Conservation (phyloP, 2,329 filamentous ascomycete species). For the Penicillium sp. region DNA sequence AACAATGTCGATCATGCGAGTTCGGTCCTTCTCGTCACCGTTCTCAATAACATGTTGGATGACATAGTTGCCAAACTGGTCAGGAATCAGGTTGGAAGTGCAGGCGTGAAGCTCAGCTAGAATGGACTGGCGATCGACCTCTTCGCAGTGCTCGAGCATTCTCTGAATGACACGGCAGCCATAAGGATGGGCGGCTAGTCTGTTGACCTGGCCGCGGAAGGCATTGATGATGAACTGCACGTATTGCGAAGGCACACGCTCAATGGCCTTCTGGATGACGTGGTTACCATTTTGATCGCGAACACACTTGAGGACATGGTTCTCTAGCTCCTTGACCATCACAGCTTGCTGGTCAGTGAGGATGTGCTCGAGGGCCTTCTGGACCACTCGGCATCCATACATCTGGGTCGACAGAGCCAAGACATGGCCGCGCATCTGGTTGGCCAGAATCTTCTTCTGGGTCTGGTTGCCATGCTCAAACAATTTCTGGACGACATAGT, state of each 20-base stretch:
- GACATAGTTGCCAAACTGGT: constrained; percentile 96
- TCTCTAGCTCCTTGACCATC: constrained; percentile 78
- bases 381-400: constrained; percentile 93
- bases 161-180: constrained; percentile 92
- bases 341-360: constrained; percentile 86
- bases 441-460: constrained; percentile 84
- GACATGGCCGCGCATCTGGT: constrained; percentile 84
- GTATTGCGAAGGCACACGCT: constrained; percentile 72
- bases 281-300: constrained; percentile 93
- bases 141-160: constrained; percentile 78
- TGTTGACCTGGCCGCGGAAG: constrained; percentile 71
- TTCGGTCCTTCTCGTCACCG: constrained; percentile 70
- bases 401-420: constrained; percentile 77
- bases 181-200: constrained; percentile 75
- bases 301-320: constrained; percentile 72
- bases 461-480: constrained; percentile 93
- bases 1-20: constrained; percentile 71
- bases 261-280: constrained; percentile 91
- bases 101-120: constrained; percentile 76
- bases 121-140: constrained; percentile 68
- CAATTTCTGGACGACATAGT: constrained; percentile 97
- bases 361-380: constrained; percentile 90
- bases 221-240: constrained; percentile 83
- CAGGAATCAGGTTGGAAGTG: constrained; percentile 70
- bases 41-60: constrained; percentile 86